Evolutionary conservation across 345 rosid genomes (phyloP).

Genomic region (Gossypium longicalyx): DNA sequence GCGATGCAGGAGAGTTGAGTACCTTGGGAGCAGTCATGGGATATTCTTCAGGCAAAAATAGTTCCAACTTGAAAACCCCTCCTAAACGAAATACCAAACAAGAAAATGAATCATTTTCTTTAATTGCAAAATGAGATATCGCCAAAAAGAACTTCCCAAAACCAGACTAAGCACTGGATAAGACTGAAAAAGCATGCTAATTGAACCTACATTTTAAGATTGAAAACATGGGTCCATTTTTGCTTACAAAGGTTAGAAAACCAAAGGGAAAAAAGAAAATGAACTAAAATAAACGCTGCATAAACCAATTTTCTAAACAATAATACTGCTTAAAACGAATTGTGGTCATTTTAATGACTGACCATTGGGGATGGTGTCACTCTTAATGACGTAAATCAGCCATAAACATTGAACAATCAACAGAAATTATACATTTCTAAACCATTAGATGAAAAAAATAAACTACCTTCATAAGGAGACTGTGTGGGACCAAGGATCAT

Average conservation of each 20-base stretch:
- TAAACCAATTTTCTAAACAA: not conserved
- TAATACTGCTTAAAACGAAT: not conserved
- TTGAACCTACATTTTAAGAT: not conserved
- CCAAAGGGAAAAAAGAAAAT: not conserved
- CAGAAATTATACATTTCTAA: not conserved
- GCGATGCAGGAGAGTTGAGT: slow-evolving; percentile 7
- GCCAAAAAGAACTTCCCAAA: not conserved
- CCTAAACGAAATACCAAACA: slow-evolving; percentile 40
- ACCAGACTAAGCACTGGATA: not conserved
- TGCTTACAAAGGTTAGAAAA: not conserved
- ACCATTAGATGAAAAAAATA: not conserved
- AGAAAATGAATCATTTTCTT: slow-evolving; percentile 7
- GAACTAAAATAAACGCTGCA: not conserved
- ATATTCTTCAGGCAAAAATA: slow-evolving; percentile 98
- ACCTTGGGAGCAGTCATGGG: slow-evolving; percentile 99
- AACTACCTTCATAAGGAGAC: slow-evolving; percentile 91
- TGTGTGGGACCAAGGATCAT: slow-evolving; percentile 97
- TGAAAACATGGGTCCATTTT: not conserved
- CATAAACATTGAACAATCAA: not conserved
- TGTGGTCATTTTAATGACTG: not conserved
- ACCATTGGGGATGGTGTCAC: not conserved
- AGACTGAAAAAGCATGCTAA: not conserved
- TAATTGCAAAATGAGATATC: not conserved
- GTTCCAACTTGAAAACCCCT: slow-evolving; percentile 97
- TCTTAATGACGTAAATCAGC: not conserved